Conservation (phyloP, 352 stramenopile genomes). For the Pythium phragmiticola region DNA sequence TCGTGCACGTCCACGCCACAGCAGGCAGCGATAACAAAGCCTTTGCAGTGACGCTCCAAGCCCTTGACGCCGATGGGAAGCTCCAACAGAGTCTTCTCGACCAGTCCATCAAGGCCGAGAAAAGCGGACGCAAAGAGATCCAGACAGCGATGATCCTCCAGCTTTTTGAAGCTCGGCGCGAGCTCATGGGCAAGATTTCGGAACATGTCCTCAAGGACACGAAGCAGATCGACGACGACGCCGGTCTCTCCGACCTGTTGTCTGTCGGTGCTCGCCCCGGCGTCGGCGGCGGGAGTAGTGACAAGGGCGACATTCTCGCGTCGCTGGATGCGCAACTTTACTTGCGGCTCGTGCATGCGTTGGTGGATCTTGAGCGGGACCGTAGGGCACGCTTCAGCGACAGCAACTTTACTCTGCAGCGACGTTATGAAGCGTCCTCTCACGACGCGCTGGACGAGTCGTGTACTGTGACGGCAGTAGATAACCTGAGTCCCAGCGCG, state of each 20-base stretch:
- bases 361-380: constrained; percentile 56
- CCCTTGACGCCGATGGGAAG: constrained; percentile 15
- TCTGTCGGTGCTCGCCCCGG: neutral
- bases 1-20: constrained; percentile 34
- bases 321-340: constrained; percentile 74
- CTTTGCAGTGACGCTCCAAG: constrained; percentile 9
- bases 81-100: constrained; percentile 60
- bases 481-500: constrained; percentile 1
- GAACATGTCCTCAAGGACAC: constrained; percentile 71
- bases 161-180: constrained; percentile 64
- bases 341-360: constrained; percentile 50
- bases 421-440: neutral
- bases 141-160: constrained; percentile 42
- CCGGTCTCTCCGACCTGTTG: constrained; percentile 9
- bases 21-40: constrained; percentile 28
- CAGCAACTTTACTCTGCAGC: neutral
- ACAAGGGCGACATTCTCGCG: constrained; percentile 44
- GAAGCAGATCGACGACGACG: constrained; percentile 56
- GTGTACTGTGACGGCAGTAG: neutral
- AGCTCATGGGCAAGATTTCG: constrained; percentile 68
- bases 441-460: neutral
- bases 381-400: constrained; percentile 38
- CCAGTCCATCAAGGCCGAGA: constrained; percentile 62
- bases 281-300: neutral
- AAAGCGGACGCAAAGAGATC: constrained; percentile 45